Conservation (phyloP, 306 rosid species). For the Spatholobus suberectus region DNA sequence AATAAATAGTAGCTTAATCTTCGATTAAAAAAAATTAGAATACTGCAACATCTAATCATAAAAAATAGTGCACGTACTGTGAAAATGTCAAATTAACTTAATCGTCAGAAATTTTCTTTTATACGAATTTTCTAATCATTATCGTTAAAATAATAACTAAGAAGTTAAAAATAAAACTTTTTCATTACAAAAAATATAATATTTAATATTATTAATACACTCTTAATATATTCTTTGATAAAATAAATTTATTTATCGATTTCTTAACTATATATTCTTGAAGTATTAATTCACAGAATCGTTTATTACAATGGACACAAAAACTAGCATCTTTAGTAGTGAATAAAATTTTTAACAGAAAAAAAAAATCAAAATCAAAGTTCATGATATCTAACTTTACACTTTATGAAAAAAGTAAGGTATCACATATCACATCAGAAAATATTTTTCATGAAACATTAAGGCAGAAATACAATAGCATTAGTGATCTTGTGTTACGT, state of each 20-base stretch:
- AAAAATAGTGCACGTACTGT: background rate
- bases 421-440: constrained; percentile 6
- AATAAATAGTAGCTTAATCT: background rate
- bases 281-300: no score
- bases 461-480: background rate
- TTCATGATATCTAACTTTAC: background rate
- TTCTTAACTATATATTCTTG: background rate
- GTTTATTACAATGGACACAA: background rate
- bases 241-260: background rate
- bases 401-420: background rate
- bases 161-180: background rate
- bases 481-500: background rate
- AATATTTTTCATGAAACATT: background rate
- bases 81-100: background rate
- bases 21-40: background rate
- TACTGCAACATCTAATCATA: background rate
- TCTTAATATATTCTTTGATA: background rate
- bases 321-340: background rate
- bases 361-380: background rate
- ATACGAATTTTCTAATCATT: background rate
- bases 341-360: background rate
- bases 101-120: background rate
- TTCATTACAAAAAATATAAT: background rate
- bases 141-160: background rate
- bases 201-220: background rate